Conservation (phyloP, 352 stramenopile genomes). For the Halophytophthora batemanensis region DNA sequence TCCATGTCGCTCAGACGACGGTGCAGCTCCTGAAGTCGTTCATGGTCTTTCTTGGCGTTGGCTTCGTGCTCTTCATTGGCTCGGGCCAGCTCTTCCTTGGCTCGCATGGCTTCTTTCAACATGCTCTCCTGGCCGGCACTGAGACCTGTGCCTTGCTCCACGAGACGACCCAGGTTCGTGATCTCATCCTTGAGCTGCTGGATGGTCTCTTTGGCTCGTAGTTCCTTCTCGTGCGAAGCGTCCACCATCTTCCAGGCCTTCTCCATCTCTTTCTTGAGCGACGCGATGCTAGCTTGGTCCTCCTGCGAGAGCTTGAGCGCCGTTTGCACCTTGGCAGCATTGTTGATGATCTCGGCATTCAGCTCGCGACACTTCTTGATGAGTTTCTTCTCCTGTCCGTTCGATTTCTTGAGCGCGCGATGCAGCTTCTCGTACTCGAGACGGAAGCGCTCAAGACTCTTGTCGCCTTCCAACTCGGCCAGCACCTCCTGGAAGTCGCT, state of each 20-base stretch:
- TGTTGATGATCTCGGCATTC: conserved; percentile 96
- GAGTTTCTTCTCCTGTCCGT: conserved; percentile 94
- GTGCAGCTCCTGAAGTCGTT: conserved; percentile 80
- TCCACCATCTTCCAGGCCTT: conserved; percentile 95
- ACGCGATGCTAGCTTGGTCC: conserved; percentile 91
- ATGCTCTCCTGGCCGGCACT: conserved; percentile 92
- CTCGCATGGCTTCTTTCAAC: conserved; percentile 89
- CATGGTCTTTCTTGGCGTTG: conserved; percentile 79
- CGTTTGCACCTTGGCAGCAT: conserved; percentile 94
- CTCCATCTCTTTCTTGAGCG: conserved; percentile 96
- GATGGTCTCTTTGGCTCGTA: conserved; percentile 94
- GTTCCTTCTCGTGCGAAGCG: conserved; percentile 92
- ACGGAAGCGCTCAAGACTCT: conserved; percentile 92
- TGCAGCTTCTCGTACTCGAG: conserved; percentile 96
- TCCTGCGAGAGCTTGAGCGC: conserved; percentile 94
- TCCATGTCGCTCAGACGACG: conserved; percentile 67
- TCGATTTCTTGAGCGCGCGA: conserved; percentile 91
- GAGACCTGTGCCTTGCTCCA: conserved; percentile 92
- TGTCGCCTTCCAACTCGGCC: conserved; percentile 89
- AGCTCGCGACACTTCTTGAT: conserved; percentile 95
- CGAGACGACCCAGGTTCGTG: conserved; percentile 92
- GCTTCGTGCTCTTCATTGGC: conserved; percentile 83
- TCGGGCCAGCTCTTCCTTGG: conserved; percentile 87
- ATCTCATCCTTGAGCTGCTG: conserved; percentile 96
- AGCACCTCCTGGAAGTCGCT: conserved; percentile 94